A percentile compares a stretch with the other conserved stretches of the same genome.
Conservation (phyloP, 257 asterid genomes). For the Ballota nigra region DNA sequence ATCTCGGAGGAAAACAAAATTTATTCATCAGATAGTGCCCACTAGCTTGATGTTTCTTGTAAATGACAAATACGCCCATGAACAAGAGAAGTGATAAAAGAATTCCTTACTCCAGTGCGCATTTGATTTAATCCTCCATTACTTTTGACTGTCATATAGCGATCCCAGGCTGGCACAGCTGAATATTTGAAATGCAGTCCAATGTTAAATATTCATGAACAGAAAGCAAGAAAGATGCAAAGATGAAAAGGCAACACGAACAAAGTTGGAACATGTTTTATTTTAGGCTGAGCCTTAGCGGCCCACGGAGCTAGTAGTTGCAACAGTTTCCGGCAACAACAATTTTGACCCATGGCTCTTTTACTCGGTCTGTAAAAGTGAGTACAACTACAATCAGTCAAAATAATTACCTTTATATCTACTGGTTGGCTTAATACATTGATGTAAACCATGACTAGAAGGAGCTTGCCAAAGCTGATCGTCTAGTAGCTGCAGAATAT, state of each 20-base stretch:
- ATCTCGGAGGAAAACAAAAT: slow-evolving; percentile 1
- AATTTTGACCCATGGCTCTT: background rate
- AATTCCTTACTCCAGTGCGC: slow-evolving; percentile 80
- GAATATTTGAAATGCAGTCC: slow-evolving; percentile 28
- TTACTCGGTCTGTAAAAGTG: background rate
- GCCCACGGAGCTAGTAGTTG: slow-evolving; percentile 5
- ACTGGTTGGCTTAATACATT: slow-evolving; percentile 65
- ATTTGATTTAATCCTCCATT: slow-evolving; percentile 97
- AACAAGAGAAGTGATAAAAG: slow-evolving; percentile 3
- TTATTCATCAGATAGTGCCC: slow-evolving; percentile 9
- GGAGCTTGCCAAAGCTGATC: slow-evolving; percentile 68
- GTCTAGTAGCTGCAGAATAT: slow-evolving; percentile 43
- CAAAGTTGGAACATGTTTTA: slow-evolving; percentile 4
- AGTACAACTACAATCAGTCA: slow-evolving; percentile 3
- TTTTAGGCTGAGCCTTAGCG: background rate
- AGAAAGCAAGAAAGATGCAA: background rate
- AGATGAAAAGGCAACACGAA: background rate
- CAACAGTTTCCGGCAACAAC: background rate
- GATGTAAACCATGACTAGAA: slow-evolving; percentile 49
- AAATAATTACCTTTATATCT: slow-evolving; percentile 61
- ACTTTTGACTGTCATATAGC: slow-evolving; percentile 80
- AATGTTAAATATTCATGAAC: slow-evolving; percentile 13
- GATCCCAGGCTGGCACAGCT: slow-evolving; percentile 56
- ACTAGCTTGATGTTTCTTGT: background rate
- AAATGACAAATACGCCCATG: no score